Evolutionary conservation across 139 green algal genomes (phyloP).

Genomic region (Chlorella sp.): DNA sequence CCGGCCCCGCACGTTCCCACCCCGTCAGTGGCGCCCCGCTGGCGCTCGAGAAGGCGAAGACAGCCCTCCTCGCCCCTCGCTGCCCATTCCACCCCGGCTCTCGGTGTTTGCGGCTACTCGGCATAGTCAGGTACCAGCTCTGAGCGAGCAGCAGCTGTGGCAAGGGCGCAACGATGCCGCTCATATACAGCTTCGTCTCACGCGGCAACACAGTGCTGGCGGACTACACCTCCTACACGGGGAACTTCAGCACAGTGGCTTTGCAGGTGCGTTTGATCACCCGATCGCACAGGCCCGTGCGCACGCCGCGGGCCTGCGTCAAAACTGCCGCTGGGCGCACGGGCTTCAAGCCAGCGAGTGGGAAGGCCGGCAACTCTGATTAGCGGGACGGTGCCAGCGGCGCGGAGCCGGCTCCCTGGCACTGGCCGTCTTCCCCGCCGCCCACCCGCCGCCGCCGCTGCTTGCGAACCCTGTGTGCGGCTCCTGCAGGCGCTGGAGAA

Average conservation of each 20-base stretch:
- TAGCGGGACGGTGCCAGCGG: not conserved
- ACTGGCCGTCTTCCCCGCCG: not conserved
- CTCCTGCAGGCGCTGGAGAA: slow-evolving; percentile 59
- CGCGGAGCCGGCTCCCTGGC: not conserved
- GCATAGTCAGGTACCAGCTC: no score
- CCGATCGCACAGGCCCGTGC: not conserved
- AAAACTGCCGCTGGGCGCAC: not conserved
- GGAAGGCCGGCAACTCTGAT: not conserved
- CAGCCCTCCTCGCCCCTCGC: no score
- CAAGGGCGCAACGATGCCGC: not conserved
- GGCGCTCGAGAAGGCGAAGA: no score
- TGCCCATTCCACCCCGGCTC: no score
- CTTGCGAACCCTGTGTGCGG: not conserved
- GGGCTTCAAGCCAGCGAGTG: not conserved
- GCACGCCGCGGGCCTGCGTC: not conserved
- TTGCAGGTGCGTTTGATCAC: slow-evolving; percentile 63
- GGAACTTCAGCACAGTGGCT: slow-evolving; percentile 94
- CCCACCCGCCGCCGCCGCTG: not conserved
- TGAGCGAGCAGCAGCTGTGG: no score
- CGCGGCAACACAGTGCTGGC: slow-evolving; percentile 80
- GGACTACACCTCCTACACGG: slow-evolving; percentile 90
- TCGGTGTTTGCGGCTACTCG: no score
- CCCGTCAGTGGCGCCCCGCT: no score
- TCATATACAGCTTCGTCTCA: slow-evolving; percentile 88
- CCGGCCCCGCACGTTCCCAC: no score